Percentiles rank a stretch among this genome's conserved stretches.
Conservation (phyloP, 345 rosid species). For the Brassica incana region DNA sequence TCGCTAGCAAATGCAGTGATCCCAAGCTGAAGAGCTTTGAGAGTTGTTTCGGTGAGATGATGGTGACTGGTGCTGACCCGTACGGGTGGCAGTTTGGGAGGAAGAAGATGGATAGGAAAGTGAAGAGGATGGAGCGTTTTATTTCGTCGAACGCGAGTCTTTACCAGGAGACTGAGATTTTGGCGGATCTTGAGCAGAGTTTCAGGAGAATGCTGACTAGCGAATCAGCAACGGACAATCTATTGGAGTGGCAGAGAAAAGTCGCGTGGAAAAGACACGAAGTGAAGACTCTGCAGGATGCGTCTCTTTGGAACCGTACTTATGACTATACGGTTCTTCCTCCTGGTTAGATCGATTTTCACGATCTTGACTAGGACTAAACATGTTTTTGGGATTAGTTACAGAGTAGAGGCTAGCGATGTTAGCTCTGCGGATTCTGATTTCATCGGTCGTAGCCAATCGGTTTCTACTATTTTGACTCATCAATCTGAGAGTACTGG, state of each 20-base stretch:
- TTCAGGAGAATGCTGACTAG: constrained; percentile 63
- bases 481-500: constrained; percentile 50
- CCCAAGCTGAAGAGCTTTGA: constrained; percentile 65
- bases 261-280: constrained; percentile 82
- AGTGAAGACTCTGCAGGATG: constrained; percentile 68
- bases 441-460: constrained; percentile 59
- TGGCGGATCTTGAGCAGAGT: constrained; percentile 76
- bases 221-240: constrained; percentile 58
- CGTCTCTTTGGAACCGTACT: constrained; percentile 85
- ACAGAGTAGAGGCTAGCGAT: constrained; percentile 44
- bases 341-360: constrained; percentile 78
- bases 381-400: constrained; percentile 65
- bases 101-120: constrained; percentile 86
- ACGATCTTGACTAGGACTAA: constrained; percentile 67
- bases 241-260: constrained; percentile 70
- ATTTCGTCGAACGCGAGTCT: constrained; percentile 67
- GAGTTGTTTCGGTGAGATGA: constrained; percentile 53
- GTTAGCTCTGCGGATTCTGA: constrained; percentile 51
- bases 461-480: constrained; percentile 64
- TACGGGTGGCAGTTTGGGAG: constrained; percentile 66
- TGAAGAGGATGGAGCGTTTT: constrained; percentile 82
- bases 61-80: constrained; percentile 63
- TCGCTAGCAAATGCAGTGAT: constrained; percentile 69
- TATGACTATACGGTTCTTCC: constrained; percentile 70
- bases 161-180: constrained; percentile 91